These are phyloP conservation scores for Cryomyces antarcticus DNA, from an alignment of 495 filamentous ascomycete species.

Conservation along the genomic window DNA sequence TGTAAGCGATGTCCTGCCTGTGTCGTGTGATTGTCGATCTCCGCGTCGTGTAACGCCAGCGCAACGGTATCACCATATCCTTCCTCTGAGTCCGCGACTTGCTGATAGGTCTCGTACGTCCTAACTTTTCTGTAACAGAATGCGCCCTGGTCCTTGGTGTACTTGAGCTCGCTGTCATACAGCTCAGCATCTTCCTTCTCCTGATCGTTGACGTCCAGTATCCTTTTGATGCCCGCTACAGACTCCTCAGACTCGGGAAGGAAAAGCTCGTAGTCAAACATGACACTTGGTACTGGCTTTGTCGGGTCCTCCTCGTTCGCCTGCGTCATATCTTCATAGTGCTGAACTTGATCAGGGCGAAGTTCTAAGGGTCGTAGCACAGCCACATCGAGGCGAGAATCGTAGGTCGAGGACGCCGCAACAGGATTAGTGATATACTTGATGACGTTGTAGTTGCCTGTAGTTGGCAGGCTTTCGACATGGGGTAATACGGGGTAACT, in stretches of 20 bases:
- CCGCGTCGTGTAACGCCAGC: conserved; percentile 41
- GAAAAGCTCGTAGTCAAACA: conserved; percentile 69
- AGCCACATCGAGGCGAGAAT: conserved; percentile 61
- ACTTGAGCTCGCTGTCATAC: conserved; percentile 34
- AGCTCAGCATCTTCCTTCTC: conserved; percentile 44
- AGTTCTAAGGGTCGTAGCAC: conserved; percentile 47
- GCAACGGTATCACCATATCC: conserved; percentile 34
- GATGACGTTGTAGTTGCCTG: conserved; percentile 64
- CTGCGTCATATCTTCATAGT: conserved; percentile 27
- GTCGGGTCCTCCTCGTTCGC: conserved; percentile 42
- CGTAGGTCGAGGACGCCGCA: conserved; percentile 35
- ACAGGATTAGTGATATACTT: conserved; percentile 79
- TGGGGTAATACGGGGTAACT: conserved; percentile 72
- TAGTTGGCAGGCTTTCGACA: conserved; percentile 71
- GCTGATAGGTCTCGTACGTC: conserved; percentile 61
- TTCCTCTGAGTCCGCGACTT: conserved; percentile 35
- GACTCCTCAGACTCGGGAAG: conserved; percentile 36
- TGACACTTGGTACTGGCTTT: conserved; percentile 37
- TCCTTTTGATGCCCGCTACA: conserved; percentile 43
- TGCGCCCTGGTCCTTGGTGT: conserved; percentile 18
- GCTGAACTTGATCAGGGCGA: conserved; percentile 21
- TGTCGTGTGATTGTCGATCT: conserved; percentile 25
- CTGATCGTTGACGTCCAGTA: conserved; percentile 49
- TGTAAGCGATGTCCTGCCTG: conserved; percentile 22
- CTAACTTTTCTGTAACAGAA: conserved; percentile 64